Evolutionary conservation across 129 eudicot genomes (phyloP), one percentile per base, ranked within the genome.

Genomic region (Tanacetum coccineum): DNA sequence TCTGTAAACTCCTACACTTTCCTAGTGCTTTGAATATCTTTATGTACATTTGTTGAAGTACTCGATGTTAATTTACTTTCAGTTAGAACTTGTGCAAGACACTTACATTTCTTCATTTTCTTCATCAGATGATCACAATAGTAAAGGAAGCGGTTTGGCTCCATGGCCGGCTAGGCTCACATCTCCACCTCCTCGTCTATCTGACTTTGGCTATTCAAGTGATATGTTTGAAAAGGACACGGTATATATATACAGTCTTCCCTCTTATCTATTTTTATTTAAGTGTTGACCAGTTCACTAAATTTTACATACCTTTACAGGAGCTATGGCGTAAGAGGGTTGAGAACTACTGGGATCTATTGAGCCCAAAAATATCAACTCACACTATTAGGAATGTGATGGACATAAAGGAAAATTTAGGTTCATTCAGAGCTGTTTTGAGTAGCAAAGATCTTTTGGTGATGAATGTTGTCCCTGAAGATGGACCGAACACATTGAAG

Each of bases 151-250:
- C 67, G 99, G 87, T 67, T 80, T 94, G 81, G 95, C 94, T 42
- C 99, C 97, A 42, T 94, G 99, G 99, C 99, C 99, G 0, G 93
- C 88, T 15, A 85, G 96, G 52, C 73, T 83, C 70, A 94, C 96
- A 59, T 54, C 95, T 72, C 93, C 99, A 30, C 99, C 99, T 46
- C 97, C 99, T 5, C 90, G 99, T 22, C 99, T 94, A 64, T 82
- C 96, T 42, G 99, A 94, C 82, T 87, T 94, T 72, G 95, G 97
- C 78, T 93, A 85, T 70, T 84, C 97, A 62, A 75, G 18, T 73
- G 93, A 89, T 4, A 84, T 81, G 88, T 94, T 87, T 67, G 95
- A 84, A 39, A 94, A 87, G 66, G 97, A 94, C 73, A 84, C 82
- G 88, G 99, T n/a, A n/a, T 94, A 89, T 74, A 11, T 94, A 89